Conservation (phyloP, 2,329 filamentous ascomycete species). For the Periconia sp. region DNA sequence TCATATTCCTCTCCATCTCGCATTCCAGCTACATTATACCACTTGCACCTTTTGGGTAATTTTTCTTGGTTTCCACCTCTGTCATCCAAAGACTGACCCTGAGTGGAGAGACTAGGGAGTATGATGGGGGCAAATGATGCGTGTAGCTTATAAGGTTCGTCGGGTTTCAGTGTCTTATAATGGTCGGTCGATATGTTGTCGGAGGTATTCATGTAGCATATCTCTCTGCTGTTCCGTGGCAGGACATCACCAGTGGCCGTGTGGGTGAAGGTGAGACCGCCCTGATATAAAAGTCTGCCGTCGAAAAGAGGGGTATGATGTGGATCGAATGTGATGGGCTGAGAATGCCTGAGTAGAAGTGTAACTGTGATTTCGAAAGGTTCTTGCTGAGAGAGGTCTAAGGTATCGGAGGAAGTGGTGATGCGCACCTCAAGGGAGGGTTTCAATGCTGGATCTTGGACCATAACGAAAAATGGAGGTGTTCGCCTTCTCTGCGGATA, state of each 20-base stretch:
- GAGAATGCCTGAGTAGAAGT: neutral
- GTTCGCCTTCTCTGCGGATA: too few relatives aligned
- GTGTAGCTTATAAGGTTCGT: too few relatives aligned
- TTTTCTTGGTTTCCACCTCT: too few relatives aligned
- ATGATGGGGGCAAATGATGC: too few relatives aligned
- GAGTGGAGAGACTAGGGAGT: too few relatives aligned
- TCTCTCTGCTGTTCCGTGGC: neutral
- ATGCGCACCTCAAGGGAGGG: neutral
- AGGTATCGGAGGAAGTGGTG: constrained; percentile 3
- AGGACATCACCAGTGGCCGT: neutral
- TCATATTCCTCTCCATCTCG: too few relatives aligned
- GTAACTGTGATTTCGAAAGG: neutral
- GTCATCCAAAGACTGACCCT: too few relatives aligned
- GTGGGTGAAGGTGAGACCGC: constrained; percentile 5
- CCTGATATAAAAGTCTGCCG: neutral
- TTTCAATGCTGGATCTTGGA: too few relatives aligned
- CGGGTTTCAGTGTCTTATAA: too few relatives aligned
- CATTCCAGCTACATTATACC: too few relatives aligned
- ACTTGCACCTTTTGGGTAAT: too few relatives aligned
- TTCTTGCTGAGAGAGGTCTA: constrained; percentile 1
- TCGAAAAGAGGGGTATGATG: constrained; percentile 3
- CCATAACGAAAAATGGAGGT: too few relatives aligned
- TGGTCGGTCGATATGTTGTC: neutral
- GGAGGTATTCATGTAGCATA: neutral
- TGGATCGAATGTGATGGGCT: neutral